Evolutionary conservation across 768 basidiomycete species (phyloP).

Genomic region (Butyriboletus loyo): DNA sequence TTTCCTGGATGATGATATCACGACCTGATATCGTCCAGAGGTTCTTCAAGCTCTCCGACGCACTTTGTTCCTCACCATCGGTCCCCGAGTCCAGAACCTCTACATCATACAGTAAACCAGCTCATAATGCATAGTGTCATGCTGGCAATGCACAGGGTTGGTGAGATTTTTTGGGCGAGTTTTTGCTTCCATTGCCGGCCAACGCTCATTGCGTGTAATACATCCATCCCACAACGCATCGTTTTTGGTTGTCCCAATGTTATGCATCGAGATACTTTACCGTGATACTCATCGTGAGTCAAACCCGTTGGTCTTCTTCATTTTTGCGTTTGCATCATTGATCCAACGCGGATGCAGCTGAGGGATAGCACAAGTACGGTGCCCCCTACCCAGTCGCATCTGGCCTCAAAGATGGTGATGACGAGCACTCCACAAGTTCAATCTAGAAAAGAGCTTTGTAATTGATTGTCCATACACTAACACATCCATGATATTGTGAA

Average conservation of each 20-base stretch:
- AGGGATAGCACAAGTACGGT: not conserved
- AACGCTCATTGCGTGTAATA: too few relatives aligned
- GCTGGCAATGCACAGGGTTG: too few relatives aligned
- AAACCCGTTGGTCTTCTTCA: not conserved
- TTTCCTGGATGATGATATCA: not conserved
- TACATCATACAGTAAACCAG: too few relatives aligned
- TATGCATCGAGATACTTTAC: too few relatives aligned
- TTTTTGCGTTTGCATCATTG: not conserved
- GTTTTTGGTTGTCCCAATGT: too few relatives aligned
- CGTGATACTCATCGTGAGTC: not conserved
- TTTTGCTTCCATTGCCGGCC: too few relatives aligned
- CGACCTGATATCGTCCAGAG: not conserved
- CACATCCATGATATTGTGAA: constrained; percentile 13
- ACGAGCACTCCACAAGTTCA: not conserved
- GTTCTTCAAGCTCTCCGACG: not conserved
- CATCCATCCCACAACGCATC: too few relatives aligned
- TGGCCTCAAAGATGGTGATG: not conserved
- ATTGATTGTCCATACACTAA: constrained; percentile 20
- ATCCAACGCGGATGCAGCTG: not conserved
- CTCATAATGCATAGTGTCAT: too few relatives aligned
- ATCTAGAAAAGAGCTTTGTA: constrained; percentile 5
- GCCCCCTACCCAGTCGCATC: not conserved
- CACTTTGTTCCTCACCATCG: not conserved
- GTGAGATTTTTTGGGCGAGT: too few relatives aligned
- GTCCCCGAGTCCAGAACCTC: not conserved